phyloP scores from a whole-genome alignment of 208 protist genomes.

The Acanthamoeba culbertsoni region DNA sequence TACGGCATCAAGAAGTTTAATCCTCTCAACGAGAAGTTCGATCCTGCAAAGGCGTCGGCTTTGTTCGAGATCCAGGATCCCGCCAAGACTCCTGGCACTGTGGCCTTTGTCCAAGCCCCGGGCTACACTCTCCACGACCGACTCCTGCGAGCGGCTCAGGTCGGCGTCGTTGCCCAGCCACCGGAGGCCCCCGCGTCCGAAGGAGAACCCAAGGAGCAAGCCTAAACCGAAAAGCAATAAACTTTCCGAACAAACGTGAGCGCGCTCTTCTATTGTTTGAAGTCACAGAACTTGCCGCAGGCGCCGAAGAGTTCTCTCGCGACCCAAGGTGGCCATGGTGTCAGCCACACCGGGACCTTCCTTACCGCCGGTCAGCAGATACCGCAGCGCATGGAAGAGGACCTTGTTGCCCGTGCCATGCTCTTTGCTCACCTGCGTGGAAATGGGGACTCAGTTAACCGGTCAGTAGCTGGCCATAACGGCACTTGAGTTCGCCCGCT shows the following conservation, averaged over 20 bases:
- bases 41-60: constrained; percentile 68
- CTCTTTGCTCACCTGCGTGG: not conserved
- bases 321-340: constrained; percentile 23
- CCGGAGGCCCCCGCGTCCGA: not conserved
- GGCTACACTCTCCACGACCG: constrained; percentile 74
- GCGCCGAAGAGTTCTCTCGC: not conserved
- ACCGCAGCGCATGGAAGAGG: constrained; percentile 26
- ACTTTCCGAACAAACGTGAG: too few relatives aligned
- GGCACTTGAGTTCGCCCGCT: not conserved
- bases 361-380: not conserved
- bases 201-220: not conserved
- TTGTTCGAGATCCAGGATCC: constrained; percentile 72
- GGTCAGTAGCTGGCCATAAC: not conserved
- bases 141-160: constrained; percentile 68
- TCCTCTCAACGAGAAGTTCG: constrained; percentile 66
- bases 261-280: too few relatives aligned
- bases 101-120: constrained; percentile 53
- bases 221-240: too few relatives aligned
- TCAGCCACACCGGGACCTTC: constrained; percentile 3
- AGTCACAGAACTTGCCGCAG: not conserved
- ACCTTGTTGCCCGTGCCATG: not conserved
- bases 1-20: constrained; percentile 62
- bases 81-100: constrained; percentile 67
- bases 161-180: constrained; percentile 69
- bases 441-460: not conserved